Evolutionary conservation across 257 asterid species (phyloP).

Genomic region (Penstemon davidsonii): DNA sequence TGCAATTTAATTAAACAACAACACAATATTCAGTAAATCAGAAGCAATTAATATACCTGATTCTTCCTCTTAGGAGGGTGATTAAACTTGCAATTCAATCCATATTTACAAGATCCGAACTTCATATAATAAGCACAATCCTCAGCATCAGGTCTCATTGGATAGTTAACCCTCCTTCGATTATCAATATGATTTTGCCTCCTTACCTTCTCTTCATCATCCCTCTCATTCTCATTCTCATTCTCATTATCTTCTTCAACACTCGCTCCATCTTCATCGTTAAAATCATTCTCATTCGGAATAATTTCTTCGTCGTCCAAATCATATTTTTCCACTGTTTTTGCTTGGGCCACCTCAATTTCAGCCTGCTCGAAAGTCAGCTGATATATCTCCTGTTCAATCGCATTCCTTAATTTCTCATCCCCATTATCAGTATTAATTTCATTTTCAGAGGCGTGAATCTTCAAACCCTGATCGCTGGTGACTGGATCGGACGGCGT

Average conservation of each 20-base stretch:
- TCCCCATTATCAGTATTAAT: slow-evolving; percentile 36
- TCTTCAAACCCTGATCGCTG: neutral
- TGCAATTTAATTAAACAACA: neutral
- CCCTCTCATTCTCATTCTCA: slow-evolving; percentile 34
- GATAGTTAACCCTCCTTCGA: slow-evolving; percentile 49
- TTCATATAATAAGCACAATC: slow-evolving; percentile 80
- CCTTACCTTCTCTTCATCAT: slow-evolving; percentile 17
- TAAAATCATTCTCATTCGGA: no score
- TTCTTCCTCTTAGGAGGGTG: slow-evolving; percentile 69
- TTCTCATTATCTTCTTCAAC: slow-evolving; percentile 28
- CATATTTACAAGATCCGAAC: slow-evolving; percentile 82
- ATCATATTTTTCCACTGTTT: slow-evolving; percentile 14
- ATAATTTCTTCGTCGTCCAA: neutral
- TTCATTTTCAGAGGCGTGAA: slow-evolving; percentile 4
- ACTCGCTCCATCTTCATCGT: slow-evolving; percentile 21
- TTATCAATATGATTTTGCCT: slow-evolving; percentile 23
- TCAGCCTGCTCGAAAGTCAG: slow-evolving; percentile 40
- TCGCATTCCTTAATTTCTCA: slow-evolving; percentile 32
- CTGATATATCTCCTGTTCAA: slow-evolving; percentile 43
- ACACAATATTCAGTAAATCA: slow-evolving; percentile 2
- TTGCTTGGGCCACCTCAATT: slow-evolving; percentile 32
- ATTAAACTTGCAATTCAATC: slow-evolving; percentile 81
- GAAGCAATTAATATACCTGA: slow-evolving; percentile 47
- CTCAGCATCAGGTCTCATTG: slow-evolving; percentile 82
- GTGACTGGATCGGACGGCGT: slow-evolving; percentile 25